A percentile compares a stretch with the other conserved stretches of the same genome.
phyloP scores from a whole-genome alignment of 495 filamentous ascomycete species.

The Opeltia flavorubescens region DNA sequence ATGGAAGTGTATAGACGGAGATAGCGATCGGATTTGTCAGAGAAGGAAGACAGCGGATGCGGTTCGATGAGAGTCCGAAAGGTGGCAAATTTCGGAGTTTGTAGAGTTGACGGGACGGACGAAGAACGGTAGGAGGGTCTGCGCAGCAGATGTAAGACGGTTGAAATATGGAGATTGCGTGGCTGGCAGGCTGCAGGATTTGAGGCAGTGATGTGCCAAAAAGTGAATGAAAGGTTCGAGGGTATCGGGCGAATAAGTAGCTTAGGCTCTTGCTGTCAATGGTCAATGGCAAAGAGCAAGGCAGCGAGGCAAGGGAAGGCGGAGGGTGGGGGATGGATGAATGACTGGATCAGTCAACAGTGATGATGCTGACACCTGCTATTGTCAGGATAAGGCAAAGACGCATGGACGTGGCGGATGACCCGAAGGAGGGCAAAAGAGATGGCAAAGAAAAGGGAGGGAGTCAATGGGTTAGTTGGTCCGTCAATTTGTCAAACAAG shows the following conservation, averaged over 20 bases:
- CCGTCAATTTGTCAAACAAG: too few species aligned
- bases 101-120: background rate
- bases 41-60: background rate
- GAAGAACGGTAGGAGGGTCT: background rate
- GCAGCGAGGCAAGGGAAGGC: slow-evolving; percentile 1
- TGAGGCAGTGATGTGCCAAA: background rate
- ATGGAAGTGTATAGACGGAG: slow-evolving; percentile 28
- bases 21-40: slow-evolving; percentile 14
- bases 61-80: too few species aligned
- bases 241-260: background rate
- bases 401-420: slow-evolving; percentile 2
- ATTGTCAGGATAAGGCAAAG: slow-evolving; percentile 1
- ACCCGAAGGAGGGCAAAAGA: background rate
- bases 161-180: background rate
- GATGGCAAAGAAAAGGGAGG: background rate
- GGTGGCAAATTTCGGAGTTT: slow-evolving; percentile 10
- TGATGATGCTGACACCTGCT: slow-evolving; percentile 4
- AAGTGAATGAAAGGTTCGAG: background rate
- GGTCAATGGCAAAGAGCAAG: background rate
- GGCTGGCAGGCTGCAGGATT: background rate
- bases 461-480: background rate
- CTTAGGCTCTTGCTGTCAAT: background rate
- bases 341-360: slow-evolving; percentile 4
- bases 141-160: background rate
- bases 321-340: background rate